Percentiles rank a stretch among this genome's conserved stretches.
phyloP scores from a whole-genome alignment of 306 rosid genomes.

The Canavalia gladiata region DNA sequence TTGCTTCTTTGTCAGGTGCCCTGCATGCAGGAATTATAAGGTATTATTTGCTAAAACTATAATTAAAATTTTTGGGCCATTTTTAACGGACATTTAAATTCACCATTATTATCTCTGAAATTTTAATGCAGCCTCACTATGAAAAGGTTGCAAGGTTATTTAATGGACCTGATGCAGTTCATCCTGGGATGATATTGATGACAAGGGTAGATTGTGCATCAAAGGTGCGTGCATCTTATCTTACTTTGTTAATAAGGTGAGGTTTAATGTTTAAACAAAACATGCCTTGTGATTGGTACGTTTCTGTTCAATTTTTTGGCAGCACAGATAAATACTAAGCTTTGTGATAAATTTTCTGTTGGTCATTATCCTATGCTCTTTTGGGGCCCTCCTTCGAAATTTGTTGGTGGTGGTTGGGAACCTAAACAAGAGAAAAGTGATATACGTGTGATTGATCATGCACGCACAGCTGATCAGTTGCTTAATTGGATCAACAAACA shows the following conservation, averaged over 20 bases:
- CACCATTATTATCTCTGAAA: conserved; percentile 41
- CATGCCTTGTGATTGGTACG: conserved; percentile 55
- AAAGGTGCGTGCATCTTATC: conserved; percentile 63
- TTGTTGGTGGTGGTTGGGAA: conserved; percentile 79
- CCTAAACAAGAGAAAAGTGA: conserved; percentile 79
- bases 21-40: conserved; percentile 98
- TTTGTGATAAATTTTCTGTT: conserved; percentile 93
- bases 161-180: conserved; percentile 93
- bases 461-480: conserved; percentile 80
- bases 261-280: conserved; percentile 34
- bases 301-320: conserved; percentile 69
- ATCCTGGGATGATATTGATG: conserved; percentile 91
- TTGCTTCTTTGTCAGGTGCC: conserved; percentile 75
- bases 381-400: conserved; percentile 91
- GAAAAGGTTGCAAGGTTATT: conserved; percentile 98
- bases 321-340: conserved; percentile 95
- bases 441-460: conserved; percentile 67
- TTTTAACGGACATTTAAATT: conserved; percentile 5
- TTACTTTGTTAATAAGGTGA: conserved; percentile 20
- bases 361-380: conserved; percentile 95
- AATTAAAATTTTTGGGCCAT: neutral
- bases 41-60: conserved; percentile 53
- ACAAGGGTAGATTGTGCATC: conserved; percentile 94
- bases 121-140: conserved; percentile 79
- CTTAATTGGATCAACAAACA: conserved; percentile 91